Base-by-base conservation (phyloP, 805 yeast species). In the Saccharomycopsis malanga region DNA sequence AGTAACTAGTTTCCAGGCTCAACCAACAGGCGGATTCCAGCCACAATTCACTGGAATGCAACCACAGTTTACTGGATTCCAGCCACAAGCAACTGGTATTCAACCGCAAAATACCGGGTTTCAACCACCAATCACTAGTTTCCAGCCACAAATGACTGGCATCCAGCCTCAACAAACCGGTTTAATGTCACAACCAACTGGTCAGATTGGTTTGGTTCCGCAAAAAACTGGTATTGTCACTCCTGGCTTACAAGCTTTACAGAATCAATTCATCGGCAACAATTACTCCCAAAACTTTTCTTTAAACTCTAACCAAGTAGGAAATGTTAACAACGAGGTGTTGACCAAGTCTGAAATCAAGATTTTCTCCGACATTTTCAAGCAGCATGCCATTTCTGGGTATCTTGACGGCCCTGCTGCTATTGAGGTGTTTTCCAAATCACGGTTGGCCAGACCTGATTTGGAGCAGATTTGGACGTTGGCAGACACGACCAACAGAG, bases 391-490 rank as follows among this genome's bases (percentile, higher is more conserved):
- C 35, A 73, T 73, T 40, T 67, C 68, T 38, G 98, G 98, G 0
- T 77, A 65, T 53, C 71, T 91, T 51, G 83, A 80, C 48, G 95
- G 96, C 14, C 76, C 77, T 22, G 78, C 81, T 10, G 96, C 96
- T 1, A 85, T 91, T 44, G 78, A 78, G 48, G 81, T 93, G 40
- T 88, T 93, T 63, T 81, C 93, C 46, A 91, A 93, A 66, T 84
- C 95, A 18, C 98, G 98, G 2, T 75, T 93, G 55, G 73, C 81
- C 47, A 79, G 96, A 63, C 71, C 79, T 3, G 97, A 89, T 58
- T 72, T 91, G 53, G 98, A 89, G 63, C 73, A 80, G 36, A 88
- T 93, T 53, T 91, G 98, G 98, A 85, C 79, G 42, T 72, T 91
- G 55, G 77, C 89, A 47, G 98, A 93, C 62, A 75, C 81, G 14